Evolutionary conservation across 1,139 yeast genomes (phyloP), one percentile per base, ranked within the genome.

Genomic region (Kazachstania sp.): DNA sequence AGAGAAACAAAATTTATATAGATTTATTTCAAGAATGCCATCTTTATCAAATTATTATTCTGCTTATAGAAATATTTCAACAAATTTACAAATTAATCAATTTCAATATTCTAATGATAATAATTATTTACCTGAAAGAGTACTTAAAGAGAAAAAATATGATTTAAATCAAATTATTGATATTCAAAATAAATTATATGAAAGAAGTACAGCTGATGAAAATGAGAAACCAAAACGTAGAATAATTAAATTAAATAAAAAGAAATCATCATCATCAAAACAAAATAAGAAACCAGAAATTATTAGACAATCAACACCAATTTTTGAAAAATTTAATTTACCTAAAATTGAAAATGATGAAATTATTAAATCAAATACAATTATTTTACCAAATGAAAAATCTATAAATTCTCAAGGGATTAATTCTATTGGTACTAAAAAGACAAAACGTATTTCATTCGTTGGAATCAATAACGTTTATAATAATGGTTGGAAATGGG

Each of bases 1-100:
- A 43, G 72, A 69, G 51, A 64, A 71, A 52, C 70, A 67, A 37
- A 66, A 63, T 32, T 49, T 69, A 43, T 65, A 59, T 41, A 60
- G 68, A 37, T 67, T 60, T 50, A 66, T 66, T 38, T 57, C 64
- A 9, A 55, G 62, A 37, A 58, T 63, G 46, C 66, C 66, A n/a
- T 60, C 66, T 1, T 45, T 63, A 42, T 54, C 58, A 13, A 60
- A 58, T 39, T 58, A 53, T 44, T 59, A 60, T 42, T 31, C 43
- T 3, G 46, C 43, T 13, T 44, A 44, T 35, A 39, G 32, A 11
- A 36, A 20, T 12, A 39, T 13, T 5, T 5, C 13, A 30, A 11
- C 6, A n/a, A 30, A 4, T 6, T 6, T 26, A 7, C 26, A 36
- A 6, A n/a, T 18, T 2, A 26, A 40, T 19, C 6, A 6, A 23